Base-by-base conservation (phyloP, 768 basidiomycete species). In the Panus rudis region DNA sequence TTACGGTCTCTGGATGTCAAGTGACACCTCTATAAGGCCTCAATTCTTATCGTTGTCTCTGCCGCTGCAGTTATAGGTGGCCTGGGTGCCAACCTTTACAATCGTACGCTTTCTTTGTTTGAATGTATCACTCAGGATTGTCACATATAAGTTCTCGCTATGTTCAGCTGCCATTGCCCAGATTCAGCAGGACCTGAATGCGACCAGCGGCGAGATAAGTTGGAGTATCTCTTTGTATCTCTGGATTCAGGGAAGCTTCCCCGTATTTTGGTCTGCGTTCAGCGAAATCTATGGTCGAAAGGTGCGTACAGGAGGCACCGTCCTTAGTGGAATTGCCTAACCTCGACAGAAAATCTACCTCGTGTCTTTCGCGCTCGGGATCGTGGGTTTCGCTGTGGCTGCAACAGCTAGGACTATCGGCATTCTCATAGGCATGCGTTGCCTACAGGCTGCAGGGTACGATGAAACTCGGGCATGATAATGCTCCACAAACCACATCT, bases 241-340 rank as follows among this genome's bases (percentile, higher is more conserved):
- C 46, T 62, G 81, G 3, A 53, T 85, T 8, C 87, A 89, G 58
- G 87, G 88, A 3, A 58, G 64, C 11, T 61, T 79, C 42, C 88
- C 86, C 0, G 52, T 85, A 10, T 25, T 81, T 4, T 88, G 87
- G 86, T 75, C 70, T 41, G 72, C 77, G 0, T 63, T 82, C 20
- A 81, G 80, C 42, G 88, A 91, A 60, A 73, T 89, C 26, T 79
- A 77, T 54, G 88, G 87, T 6, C 67, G 87, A 41, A 88, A 79
- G 69, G 79, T 79, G 49, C 17, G 69, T 57, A 7, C 28, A 30
- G n/a, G n/a, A n/a, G n/a, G n/a, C n/a, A n/a, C n/a, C n/a, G n/a
- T n/a, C n/a, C n/a, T n/a, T n/a, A n/a, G n/a, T n/a, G n/a, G n/a
- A n/a, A n/a, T n/a, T n/a, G n/a, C n/a, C n/a, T n/a, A n/a, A 32